Base-by-base conservation (phyloP, 2,329 filamentous ascomycete genomes). In the Arthrobotrys sinensis region DNA sequence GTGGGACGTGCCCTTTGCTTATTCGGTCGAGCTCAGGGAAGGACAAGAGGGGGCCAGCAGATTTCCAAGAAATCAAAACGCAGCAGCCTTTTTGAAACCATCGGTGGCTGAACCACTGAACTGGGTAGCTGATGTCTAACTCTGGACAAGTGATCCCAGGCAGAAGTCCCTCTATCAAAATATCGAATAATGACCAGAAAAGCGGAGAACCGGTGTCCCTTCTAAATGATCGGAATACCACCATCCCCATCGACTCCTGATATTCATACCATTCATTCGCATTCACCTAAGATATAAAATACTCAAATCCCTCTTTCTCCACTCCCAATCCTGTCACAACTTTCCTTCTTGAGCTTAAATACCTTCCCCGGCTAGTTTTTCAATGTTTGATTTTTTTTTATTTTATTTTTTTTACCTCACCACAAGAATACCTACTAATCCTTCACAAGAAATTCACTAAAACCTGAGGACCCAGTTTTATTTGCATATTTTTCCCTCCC, bases 261-360 rank as follows among this genome's bases (percentile, higher is more conserved):
- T 53, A 34, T 64, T 62, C 46, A 52, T 53, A 19, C 36, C 50
- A 53, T 53, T 34, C 57, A 63, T 52, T 55, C 65, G 1, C 1
- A 43, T 40, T 24, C 34, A 60, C 12, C 40, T 19, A 19, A 38
- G 16, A 70, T 16, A 50, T n/a, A 68, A 48, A 57, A 57, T 60
- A 48, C 66, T 57, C 69, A 71, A 70, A 77, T 66, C 48, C 60
- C 66, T 76, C 71, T 60, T 40, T 24, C 55, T 60, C 45, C 43
- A 46, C 52, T 34, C 36, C 24, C 36, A 52, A 64, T 62, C 60
- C 66, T 71, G 66, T 77, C 73, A 77, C 60, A 68, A 68, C 66
- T 77, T 77, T 48, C 73, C 73, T 71, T 71, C 65, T 77, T 77
- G 66, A 77, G 73, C 57, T 71, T 77, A 77, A 60, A 77, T 71